Evolutionary conservation across 208 protist genomes (phyloP).

Genomic region (Leishmania martiniquensis): DNA sequence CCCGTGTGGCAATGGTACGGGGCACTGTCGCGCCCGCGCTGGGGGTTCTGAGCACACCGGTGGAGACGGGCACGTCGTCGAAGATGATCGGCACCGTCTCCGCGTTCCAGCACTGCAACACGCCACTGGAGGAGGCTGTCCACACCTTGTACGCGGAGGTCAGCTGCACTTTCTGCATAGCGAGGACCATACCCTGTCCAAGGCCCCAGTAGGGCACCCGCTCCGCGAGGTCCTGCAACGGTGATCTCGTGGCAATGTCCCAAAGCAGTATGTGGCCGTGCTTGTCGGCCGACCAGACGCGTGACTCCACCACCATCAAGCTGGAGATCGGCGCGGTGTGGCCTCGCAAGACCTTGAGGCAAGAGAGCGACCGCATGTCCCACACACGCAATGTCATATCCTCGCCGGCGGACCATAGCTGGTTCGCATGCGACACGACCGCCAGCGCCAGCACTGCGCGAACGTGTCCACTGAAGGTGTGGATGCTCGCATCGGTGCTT

Average conservation of each 20-base stretch:
- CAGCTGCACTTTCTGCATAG: conserved; percentile 66
- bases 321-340: conserved; percentile 73
- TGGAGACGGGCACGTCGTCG: conserved; percentile 24
- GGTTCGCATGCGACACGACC: conserved; percentile 57
- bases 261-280: conserved; percentile 81
- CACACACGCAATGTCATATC: conserved; percentile 85
- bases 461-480: conserved; percentile 65
- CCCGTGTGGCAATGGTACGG: too few relatives aligned
- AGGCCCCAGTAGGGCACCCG: conserved; percentile 38
- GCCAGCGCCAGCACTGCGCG: conserved; percentile 54
- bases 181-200: conserved; percentile 43
- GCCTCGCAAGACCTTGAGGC: conserved; percentile 42
- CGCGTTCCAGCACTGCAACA: conserved; percentile 88
- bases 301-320: conserved; percentile 58
- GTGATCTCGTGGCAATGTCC: conserved; percentile 73
- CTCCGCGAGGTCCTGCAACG: conserved; percentile 64
- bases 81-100: conserved; percentile 77
- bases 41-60: not conserved
- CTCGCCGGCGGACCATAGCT: conserved; percentile 85
- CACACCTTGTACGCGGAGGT: conserved; percentile 76
- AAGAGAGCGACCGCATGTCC: conserved; percentile 67
- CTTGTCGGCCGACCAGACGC: conserved; percentile 88
- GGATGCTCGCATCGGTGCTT: conserved; percentile 37
- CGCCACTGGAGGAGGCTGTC: conserved; percentile 60
- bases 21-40: not conserved